A percentile compares a stretch with the other conserved stretches of the same genome.
phyloP scores from a whole-genome alignment of 1,139 yeast species.

The Eremothecium cymbalariae region DNA sequence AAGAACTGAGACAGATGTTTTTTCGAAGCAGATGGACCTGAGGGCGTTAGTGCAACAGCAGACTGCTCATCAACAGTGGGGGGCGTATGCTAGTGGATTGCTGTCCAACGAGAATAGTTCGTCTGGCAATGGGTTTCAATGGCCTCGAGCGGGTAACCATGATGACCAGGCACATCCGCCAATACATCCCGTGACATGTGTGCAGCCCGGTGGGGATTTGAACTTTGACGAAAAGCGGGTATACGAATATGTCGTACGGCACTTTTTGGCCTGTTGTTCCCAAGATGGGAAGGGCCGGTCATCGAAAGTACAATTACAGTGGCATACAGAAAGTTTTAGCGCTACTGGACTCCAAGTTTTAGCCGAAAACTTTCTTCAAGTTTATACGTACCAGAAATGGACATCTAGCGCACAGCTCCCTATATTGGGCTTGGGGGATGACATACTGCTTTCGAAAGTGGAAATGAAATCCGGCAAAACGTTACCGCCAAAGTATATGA shows the following conservation, averaged over 20 bases:
- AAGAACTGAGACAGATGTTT: conserved; percentile 91
- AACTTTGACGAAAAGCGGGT: conserved; percentile 56
- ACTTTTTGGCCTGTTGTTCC: conserved; percentile 88
- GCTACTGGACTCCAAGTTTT: conserved; percentile 66
- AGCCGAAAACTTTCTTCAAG: conserved; percentile 69
- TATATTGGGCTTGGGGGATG: conserved; percentile 48
- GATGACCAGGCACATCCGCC: conserved; percentile 99
- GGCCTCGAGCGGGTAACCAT: conserved; percentile 72
- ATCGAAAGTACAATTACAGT: conserved; percentile 54
- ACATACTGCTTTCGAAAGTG: conserved; percentile 45
- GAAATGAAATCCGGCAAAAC: conserved; percentile 69
- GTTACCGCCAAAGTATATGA: conserved; percentile 69
- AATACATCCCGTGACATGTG: conserved; percentile 66
- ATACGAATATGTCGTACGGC: conserved; percentile 78
- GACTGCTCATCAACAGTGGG: conserved; percentile 40
- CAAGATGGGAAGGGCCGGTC: conserved; percentile 76
- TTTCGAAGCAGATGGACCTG: conserved; percentile 70
- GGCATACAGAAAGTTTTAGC: conserved; percentile 70
- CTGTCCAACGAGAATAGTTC: conserved; percentile 21
- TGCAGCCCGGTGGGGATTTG: conserved; percentile 16
- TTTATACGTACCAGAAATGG: conserved; percentile 79
- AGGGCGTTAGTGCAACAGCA: conserved; percentile 54
- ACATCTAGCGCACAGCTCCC: conserved; percentile 62
- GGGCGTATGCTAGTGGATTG: conserved; percentile 37
- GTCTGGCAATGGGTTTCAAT: conserved; percentile 34